Conservation (phyloP, 2,329 filamentous ascomycete genomes). For the Dothidotthia symphoricarpi region DNA sequence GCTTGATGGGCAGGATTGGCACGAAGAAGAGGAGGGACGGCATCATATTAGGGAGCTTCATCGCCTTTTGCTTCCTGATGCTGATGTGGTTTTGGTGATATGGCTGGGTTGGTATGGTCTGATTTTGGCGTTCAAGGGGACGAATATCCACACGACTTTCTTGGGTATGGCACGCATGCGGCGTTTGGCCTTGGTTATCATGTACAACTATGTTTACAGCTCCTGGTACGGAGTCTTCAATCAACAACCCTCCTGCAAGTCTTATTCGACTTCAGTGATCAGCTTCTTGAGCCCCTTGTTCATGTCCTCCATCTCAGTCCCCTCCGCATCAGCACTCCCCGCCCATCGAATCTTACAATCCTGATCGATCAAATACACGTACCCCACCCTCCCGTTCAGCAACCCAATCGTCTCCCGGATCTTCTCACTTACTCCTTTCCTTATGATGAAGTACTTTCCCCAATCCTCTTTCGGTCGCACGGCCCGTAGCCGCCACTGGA, state of each 20-base stretch:
- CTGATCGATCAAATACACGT: conserved; percentile 85
- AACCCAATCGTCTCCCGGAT: conserved; percentile 63
- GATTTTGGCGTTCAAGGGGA: conserved; percentile 24
- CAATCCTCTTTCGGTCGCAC: conserved; percentile 53
- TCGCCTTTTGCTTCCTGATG: conserved; percentile 86
- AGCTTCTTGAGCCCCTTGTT: conserved; percentile 64
- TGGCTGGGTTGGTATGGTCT: conserved; percentile 1
- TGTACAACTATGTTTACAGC: conserved; percentile 35
- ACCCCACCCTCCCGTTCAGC: conserved; percentile 88
- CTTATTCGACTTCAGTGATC: conserved; percentile 39
- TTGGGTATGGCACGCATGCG: conserved; percentile 14
- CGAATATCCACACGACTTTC: conserved; percentile 29
- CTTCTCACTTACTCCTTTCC: conserved; percentile 55
- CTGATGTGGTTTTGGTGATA: conserved; percentile 60
- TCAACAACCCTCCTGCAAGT: conserved; percentile 5
- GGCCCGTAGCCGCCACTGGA: conserved; percentile 52
- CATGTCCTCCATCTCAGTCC: conserved; percentile 65
- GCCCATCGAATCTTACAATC: conserved; percentile 93
- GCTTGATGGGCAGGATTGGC: conserved; percentile 86
- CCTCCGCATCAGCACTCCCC: conserved; percentile 69
- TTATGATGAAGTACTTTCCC: conserved; percentile 59
- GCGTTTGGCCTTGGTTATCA: conserved; percentile 18
- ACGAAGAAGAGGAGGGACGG: conserved; percentile 93
- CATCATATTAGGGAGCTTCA: conserved; percentile 86
- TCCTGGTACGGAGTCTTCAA: conserved; percentile 5